These are phyloP conservation scores for Pythium rishiriense DNA, from an alignment of 352 stramenopile species.

Conservation along the genomic window DNA sequence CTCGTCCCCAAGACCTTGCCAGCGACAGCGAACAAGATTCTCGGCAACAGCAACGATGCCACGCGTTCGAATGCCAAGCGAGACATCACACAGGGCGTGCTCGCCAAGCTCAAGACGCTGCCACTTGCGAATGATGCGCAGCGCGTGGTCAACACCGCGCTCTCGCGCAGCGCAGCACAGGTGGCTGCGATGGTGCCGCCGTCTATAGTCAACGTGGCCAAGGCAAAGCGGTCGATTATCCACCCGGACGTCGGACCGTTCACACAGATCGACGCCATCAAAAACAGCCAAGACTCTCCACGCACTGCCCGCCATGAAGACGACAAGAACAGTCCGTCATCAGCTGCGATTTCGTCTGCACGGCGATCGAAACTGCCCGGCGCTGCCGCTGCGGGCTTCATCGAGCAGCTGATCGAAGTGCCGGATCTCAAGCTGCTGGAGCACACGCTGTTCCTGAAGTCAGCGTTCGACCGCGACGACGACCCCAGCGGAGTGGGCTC, in stretches of 20 bases:
- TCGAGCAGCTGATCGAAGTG: conserved; percentile 35
- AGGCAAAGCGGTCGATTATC: conserved; percentile 10
- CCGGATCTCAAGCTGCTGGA: conserved; percentile 38
- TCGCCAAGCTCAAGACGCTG: conserved; percentile 28
- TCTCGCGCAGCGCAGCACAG: conserved; percentile 1
- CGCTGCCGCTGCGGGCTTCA: conserved; percentile 7
- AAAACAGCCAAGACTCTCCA: background rate
- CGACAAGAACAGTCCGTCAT: background rate
- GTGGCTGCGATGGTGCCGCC: background rate
- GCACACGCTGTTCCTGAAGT: conserved; percentile 45
- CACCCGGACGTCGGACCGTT: conserved; percentile 17
- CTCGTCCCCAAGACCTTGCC: conserved; percentile 18
- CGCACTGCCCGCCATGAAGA: background rate
- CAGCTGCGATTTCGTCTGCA: background rate
- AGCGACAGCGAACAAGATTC: conserved; percentile 13
- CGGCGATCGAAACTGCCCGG: background rate
- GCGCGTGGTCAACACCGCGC: conserved; percentile 14
- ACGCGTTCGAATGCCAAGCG: conserved; percentile 33
- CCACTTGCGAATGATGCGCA: conserved; percentile 19
- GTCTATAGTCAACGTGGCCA: background rate
- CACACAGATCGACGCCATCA: background rate
- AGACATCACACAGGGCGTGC: conserved; percentile 30
- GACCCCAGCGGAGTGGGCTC: conserved; percentile 11
- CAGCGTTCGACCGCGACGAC: conserved; percentile 45
- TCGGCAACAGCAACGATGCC: conserved; percentile 3